These are phyloP conservation scores for Phaeomoniella chlamydospora DNA, from an alignment of 2,329 filamentous ascomycete species.

Conservation along the genomic window DNA sequence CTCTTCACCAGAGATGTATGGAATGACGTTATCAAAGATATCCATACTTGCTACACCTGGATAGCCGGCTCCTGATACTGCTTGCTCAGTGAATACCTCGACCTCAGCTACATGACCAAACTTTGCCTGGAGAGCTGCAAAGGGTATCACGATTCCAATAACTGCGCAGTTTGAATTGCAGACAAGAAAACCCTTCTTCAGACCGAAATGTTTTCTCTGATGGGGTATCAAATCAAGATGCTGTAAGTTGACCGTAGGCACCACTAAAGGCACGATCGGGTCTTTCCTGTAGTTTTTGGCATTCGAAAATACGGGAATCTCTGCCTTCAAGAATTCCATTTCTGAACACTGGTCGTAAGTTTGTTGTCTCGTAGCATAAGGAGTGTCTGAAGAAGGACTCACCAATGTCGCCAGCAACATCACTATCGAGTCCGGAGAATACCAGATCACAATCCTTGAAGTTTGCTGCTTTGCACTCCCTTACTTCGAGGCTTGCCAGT, in stretches of 20 bases:
- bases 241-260: slow-evolving; percentile 83
- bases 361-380: too few species aligned
- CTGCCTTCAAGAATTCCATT: slow-evolving; percentile 75
- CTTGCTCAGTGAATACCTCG: slow-evolving; percentile 87
- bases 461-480: slow-evolving; percentile 67
- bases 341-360: too few species aligned
- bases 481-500: slow-evolving; percentile 67
- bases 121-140: slow-evolving; percentile 72
- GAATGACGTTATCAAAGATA: slow-evolving; percentile 89
- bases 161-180: slow-evolving; percentile 99
- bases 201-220: slow-evolving; percentile 57
- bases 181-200: slow-evolving; percentile 80
- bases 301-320: slow-evolving; percentile 90
- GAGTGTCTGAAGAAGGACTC: too few species aligned
- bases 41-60: slow-evolving; percentile 74
- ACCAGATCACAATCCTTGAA: slow-evolving; percentile 86
- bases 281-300: slow-evolving; percentile 93
- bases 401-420: slow-evolving; percentile 88
- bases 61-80: slow-evolving; percentile 73
- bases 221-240: slow-evolving; percentile 84
- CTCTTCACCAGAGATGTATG: slow-evolving; percentile 85
- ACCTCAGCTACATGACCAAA: slow-evolving; percentile 69
- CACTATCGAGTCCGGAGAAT: slow-evolving; percentile 83
- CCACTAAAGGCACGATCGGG: slow-evolving; percentile 79
- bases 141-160: slow-evolving; percentile 88